These are phyloP conservation scores for Fusarium udum DNA, from an alignment of 2,329 filamentous ascomycete genomes.

Conservation along the genomic window DNA sequence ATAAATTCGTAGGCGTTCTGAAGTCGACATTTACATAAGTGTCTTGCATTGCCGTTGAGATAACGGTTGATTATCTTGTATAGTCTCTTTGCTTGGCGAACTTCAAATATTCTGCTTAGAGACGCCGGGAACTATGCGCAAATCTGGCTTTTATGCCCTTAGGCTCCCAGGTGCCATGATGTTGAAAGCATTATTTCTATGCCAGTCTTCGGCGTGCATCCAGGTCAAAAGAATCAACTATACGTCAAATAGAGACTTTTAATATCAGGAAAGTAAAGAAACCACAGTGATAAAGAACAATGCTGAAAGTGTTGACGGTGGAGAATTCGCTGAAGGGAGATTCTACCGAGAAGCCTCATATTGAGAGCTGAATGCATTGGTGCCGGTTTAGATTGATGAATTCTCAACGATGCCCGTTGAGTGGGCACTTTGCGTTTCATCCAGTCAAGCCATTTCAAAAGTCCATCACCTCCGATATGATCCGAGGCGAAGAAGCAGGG, in stretches of 20 bases:
- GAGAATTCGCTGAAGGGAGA: accelerated
- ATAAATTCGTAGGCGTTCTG: no score
- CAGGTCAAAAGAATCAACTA: accelerated
- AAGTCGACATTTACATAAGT: background rate
- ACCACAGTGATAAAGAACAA: accelerated
- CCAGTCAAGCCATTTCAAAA: background rate
- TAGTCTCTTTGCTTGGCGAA: background rate
- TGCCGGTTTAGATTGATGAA: accelerated
- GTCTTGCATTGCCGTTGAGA: background rate
- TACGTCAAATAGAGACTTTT: accelerated
- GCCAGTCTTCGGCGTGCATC: accelerated
- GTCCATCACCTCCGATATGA: background rate
- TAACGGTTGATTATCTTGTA: background rate
- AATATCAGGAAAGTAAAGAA: accelerated
- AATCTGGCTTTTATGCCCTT: accelerated
- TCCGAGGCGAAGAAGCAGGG: no score
- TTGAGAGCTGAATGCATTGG: background rate
- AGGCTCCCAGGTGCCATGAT: accelerated
- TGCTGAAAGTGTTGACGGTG: background rate
- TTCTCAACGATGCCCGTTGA: background rate
- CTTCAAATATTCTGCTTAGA: accelerated
- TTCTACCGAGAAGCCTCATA: accelerated
- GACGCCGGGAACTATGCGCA: background rate
- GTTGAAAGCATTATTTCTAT: background rate
- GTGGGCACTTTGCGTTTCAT: background rate